phyloP scores from a whole-genome alignment of 108 stramenopile species.

The Nitzschia sp. region DNA sequence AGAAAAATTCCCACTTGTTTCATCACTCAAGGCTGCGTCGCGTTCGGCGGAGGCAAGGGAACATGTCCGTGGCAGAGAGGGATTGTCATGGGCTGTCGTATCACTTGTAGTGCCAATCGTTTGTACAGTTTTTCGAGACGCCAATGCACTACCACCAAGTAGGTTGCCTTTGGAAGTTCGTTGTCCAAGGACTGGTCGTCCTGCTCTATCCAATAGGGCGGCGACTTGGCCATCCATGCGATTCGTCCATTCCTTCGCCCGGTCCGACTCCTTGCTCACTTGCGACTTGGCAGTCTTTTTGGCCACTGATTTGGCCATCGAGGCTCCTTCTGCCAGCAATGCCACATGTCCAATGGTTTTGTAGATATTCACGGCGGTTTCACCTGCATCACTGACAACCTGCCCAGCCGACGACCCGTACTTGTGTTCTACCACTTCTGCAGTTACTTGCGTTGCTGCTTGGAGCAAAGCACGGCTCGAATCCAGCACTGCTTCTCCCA shows the following conservation, averaged over 20 bases:
- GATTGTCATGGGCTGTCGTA: too few relatives aligned
- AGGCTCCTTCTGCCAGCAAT: slow-evolving; percentile 3
- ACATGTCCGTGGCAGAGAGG: too few relatives aligned
- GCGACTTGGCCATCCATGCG: slow-evolving; percentile 17
- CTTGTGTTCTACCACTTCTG: slow-evolving; percentile 42
- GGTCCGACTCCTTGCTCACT: slow-evolving; percentile 22
- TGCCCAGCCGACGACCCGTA: slow-evolving; percentile 47
- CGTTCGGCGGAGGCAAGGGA: too few relatives aligned
- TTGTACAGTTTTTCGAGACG: too few relatives aligned
- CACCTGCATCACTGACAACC: slow-evolving; percentile 36
- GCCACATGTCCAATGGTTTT: slow-evolving; percentile 31
- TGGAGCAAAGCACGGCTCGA: slow-evolving; percentile 23
- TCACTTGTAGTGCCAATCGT: too few relatives aligned
- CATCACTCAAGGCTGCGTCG: too few relatives aligned
- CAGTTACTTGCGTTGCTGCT: slow-evolving; percentile 34
- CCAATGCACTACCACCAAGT: too few relatives aligned
- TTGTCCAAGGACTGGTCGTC: too few relatives aligned
- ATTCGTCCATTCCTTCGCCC: slow-evolving; percentile 9
- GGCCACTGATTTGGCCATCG: slow-evolving; percentile 32
- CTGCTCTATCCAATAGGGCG: not conserved
- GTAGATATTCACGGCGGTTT: slow-evolving; percentile 41
- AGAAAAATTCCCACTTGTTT: too few relatives aligned
- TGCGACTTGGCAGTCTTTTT: slow-evolving; percentile 33
- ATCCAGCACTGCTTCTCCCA: slow-evolving; percentile 45
- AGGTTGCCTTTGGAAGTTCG: too few relatives aligned